Base-by-base conservation (phyloP, 2,329 filamentous ascomycete genomes). In the Hymenoscyphus occultus region DNA sequence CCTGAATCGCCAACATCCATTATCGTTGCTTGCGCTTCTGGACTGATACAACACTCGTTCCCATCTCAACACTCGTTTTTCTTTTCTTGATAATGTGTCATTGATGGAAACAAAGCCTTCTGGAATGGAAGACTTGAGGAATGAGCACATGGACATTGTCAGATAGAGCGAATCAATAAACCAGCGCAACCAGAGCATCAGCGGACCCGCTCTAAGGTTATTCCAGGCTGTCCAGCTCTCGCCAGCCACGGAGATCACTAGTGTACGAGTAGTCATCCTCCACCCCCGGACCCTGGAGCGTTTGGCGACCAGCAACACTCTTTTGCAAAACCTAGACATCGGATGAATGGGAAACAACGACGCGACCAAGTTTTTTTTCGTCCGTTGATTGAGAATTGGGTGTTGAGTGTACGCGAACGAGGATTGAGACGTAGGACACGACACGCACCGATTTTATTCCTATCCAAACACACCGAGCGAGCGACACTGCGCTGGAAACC, bases 271-370 rank as follows among this genome's bases (percentile, higher is more conserved):
- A 28, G 28, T 28, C 28, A 28, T 28, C 19, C 19, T 35, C 9
- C 35, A 35, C 5, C 35, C 35, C 22, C 48, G 48, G 12, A 54
- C 48, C 48, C 48, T 54, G 45, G 42, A 45, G 28, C 48, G 10
- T 28, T 12, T 10, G 16, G 35, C 31, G 12, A 40, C n/a, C 32
- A 58, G 7, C 2, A 7, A 48, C 42, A 51, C 14, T 19, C n/a
- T 54, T 54, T 28, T 35, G 35, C 35, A 35, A 35, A 35, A 35
- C 28, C 28, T 28, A 19, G 19, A 28, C 10, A 54, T 59, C 56
- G 56, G 56, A 58, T 58, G 56, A 58, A 39, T n/a, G 32, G 56
- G 56, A 59, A 59, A 59, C 56, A 28, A 40, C 32, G 31, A 59
- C 31, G 39, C 35, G 48, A 31, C 19, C 35, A 35, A 35, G 35